Conservation (phyloP, 2,329 filamentous ascomycete species). For the Microcera coccophila region DNA sequence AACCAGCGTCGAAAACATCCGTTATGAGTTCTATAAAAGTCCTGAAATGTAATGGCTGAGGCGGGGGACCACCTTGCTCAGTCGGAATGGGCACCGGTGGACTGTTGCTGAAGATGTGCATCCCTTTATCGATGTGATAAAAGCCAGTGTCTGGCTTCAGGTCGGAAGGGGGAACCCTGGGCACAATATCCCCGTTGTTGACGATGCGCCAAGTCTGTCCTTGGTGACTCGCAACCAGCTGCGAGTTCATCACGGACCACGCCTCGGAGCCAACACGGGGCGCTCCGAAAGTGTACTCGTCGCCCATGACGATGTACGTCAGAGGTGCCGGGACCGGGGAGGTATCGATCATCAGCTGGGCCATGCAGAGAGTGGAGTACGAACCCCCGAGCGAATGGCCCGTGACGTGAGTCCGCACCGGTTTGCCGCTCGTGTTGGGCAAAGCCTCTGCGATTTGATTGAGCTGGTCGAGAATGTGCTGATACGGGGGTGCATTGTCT, state of each 20-base stretch:
- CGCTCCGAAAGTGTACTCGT: conserved; percentile 4
- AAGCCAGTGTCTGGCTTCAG: too few species aligned
- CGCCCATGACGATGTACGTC: background rate
- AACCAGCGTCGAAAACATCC: too few species aligned
- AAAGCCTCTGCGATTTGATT: background rate
- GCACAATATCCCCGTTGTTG: background rate
- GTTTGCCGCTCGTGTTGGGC: background rate
- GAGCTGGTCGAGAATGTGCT: background rate
- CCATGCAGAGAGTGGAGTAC: conserved; percentile 2
- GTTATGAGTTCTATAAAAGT: too few species aligned
- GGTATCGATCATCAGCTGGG: too few species aligned
- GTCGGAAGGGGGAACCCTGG: too few species aligned
- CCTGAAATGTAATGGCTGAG: too few species aligned
- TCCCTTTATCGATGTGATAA: too few species aligned
- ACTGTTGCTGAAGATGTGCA: too few species aligned
- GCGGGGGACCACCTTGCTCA: too few species aligned
- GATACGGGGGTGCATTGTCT: background rate
- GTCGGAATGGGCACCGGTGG: too few species aligned
- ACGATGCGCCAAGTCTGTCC: conserved; percentile 2
- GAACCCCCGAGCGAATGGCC: conserved; percentile 4
- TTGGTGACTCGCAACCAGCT: background rate
- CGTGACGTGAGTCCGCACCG: conserved; percentile 1
- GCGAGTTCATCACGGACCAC: conserved; percentile 1
- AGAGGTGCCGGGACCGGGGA: too few species aligned
- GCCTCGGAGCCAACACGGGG: conserved; percentile 1